Evolutionary conservation across 2,329 filamentous ascomycete genomes (phyloP), one percentile per base, ranked within the genome.

Genomic region (Cladosporium sp.): DNA sequence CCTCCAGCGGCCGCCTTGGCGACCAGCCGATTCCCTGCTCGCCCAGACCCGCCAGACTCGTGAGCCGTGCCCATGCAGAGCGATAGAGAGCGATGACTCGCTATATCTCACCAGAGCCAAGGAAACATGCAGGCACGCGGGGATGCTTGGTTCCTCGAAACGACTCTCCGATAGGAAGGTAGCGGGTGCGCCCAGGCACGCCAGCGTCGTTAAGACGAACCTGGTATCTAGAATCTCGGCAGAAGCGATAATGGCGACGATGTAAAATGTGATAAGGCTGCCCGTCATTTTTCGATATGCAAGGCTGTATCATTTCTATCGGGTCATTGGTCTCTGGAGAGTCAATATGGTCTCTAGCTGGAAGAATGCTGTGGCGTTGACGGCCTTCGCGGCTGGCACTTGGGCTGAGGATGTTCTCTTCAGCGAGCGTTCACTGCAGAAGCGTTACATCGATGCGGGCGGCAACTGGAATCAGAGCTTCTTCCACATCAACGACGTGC

Each of bases 401-500:
- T 18, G 39, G 11, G 59, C 59, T 13, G 59, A 58, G 51, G 57
- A 60, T 27, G 55, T 56, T 7, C 38, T 60, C 20, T 55, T 55
- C 51, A 60, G 56, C 38, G 50, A 55, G 27, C 49, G 56, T 27
- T 53, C 54, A 8, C 47, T 54, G 19, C 41, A 57, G 37, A 59
- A 60, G 39, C 54, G 58, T 22, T 57, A 55, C 38, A 58, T 58
- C 11, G 56, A 58, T 27, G 50, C 47, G 17, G 47, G 48, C 7
- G 59, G 58, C 53, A 58, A 58, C 45, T 61, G 56, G 54, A 59
- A 60, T 24, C 55, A 59, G 41, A 57, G 82, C 6, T 84, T 85
- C 69, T 85, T 84, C 68, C 83, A 86, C 64, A 75, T 86, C 72
- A 86, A 86, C 61, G 83, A 86, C 62, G 80, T 86, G 12, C 83